Evolutionary conservation across 176 grass and related monocot species (phyloP).

Genomic region (Echinochloa phyllopogon): DNA sequence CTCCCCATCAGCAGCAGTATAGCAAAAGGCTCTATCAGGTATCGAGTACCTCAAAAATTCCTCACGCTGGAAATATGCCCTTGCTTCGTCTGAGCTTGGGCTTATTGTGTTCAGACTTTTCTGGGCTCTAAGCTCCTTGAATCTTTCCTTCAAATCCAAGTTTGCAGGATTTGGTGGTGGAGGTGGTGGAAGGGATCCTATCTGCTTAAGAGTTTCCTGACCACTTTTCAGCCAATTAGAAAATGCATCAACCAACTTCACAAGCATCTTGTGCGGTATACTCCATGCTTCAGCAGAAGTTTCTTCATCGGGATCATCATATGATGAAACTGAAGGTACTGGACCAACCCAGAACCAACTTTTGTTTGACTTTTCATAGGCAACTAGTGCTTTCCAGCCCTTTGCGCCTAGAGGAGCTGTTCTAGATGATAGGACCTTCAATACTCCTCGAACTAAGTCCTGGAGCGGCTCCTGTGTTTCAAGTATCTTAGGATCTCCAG

Average conservation of each 20-base stretch:
- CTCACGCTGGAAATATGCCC: conserved; percentile 81
- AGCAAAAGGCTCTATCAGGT: conserved; percentile 97
- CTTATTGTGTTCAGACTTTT: conserved; percentile 97
- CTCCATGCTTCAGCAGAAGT: conserved; percentile 95
- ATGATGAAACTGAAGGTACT: conserved; percentile 49
- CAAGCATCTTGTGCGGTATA: conserved; percentile 99
- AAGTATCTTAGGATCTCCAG: conserved; percentile 92
- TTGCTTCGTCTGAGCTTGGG: conserved; percentile 87
- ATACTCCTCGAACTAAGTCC: conserved; percentile 90
- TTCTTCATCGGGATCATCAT: conserved; percentile 81
- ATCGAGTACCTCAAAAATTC: conserved; percentile 96
- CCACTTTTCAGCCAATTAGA: conserved; percentile 99
- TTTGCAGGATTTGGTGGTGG: conserved; percentile 81
- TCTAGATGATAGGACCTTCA: conserved; percentile 95
- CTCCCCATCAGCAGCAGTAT: conserved; percentile 94
- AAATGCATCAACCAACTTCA: conserved; percentile 98
- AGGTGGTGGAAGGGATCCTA: conserved; percentile 88
- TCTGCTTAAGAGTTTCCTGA: conserved; percentile 97
- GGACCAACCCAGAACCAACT: conserved; percentile 91
- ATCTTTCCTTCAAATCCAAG: conserved; percentile 92
- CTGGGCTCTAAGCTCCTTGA: conserved; percentile 96
- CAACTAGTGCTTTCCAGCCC: conserved; percentile 82
- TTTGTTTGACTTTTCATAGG: conserved; percentile 90
- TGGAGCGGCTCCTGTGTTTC: conserved; percentile 99
- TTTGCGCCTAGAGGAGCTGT: conserved; percentile 96